phyloP scores from a whole-genome alignment of 371 early-diverging fungal species.

The Rhizomucor miehei region DNA sequence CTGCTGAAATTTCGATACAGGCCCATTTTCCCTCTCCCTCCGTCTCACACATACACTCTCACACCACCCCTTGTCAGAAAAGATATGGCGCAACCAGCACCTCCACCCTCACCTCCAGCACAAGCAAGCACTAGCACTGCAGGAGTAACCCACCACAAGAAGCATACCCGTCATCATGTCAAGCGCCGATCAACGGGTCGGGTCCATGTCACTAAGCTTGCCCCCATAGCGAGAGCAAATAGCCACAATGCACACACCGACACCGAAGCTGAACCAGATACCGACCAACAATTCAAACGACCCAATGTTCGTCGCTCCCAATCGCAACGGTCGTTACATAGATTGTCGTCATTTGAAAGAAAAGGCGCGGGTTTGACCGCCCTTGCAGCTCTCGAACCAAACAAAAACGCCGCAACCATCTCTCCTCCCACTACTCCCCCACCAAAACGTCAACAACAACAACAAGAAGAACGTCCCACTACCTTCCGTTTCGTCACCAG shows the following conservation, averaged over 20 bases:
- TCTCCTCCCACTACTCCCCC: slow-evolving; percentile 15
- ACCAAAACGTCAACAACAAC: slow-evolving; percentile 2
- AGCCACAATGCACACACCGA: slow-evolving; percentile 22
- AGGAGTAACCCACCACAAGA: slow-evolving; percentile 18
- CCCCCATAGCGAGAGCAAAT: slow-evolving; percentile 37
- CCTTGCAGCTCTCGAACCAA: slow-evolving; percentile 10
- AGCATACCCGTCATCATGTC: slow-evolving; percentile 42
- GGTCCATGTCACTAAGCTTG: slow-evolving; percentile 48
- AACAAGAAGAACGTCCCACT: slow-evolving; percentile 1
- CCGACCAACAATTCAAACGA: slow-evolving; percentile 11
- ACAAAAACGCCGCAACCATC: slow-evolving; percentile 2
- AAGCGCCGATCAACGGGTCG: slow-evolving; percentile 45
- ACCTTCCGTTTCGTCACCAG: slow-evolving; percentile 15
- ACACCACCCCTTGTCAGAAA: neutral
- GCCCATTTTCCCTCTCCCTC: no score
- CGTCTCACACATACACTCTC: no score
- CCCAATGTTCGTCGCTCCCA: slow-evolving; percentile 42
- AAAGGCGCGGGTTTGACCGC: slow-evolving; percentile 17
- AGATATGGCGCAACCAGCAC: slow-evolving; percentile 8
- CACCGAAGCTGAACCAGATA: slow-evolving; percentile 20
- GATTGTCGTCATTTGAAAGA: slow-evolving; percentile 18
- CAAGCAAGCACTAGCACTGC: slow-evolving; percentile 1
- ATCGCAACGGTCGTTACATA: slow-evolving; percentile 27
- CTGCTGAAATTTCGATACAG: no score
- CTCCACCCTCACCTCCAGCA: slow-evolving; percentile 9